Conservation (phyloP, 176 grass and related monocot genomes). For the Carex scoparia region DNA sequence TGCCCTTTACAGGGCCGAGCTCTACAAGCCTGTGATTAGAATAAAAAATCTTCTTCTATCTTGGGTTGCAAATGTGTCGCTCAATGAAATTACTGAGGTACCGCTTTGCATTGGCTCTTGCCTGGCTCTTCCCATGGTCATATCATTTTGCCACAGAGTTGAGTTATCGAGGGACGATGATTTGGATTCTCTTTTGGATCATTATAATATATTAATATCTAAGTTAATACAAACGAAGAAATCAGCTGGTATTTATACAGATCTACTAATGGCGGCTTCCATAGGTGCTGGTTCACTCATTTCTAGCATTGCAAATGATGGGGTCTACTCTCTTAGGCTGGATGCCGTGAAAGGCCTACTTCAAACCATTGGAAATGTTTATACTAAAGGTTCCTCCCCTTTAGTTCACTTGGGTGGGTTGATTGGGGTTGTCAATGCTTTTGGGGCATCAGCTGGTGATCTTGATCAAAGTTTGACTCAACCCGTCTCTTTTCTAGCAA, state of each 20-base stretch:
- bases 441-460: conserved; percentile 69
- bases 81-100: conserved; percentile 43
- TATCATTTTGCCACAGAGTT: conserved; percentile 77
- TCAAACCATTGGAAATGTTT: conserved; percentile 55
- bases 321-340: conserved; percentile 62
- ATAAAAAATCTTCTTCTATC: conserved; percentile 74
- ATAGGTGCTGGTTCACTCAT: conserved; percentile 79
- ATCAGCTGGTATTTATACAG: conserved; percentile 58
- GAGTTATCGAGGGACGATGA: conserved; percentile 58
- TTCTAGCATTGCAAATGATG: conserved; percentile 61
- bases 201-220: conserved; percentile 61
- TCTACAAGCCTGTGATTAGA: conserved; percentile 54
- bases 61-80: conserved; percentile 58
- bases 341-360: conserved; percentile 53
- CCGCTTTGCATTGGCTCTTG: conserved; percentile 71
- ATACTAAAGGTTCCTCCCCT: conserved; percentile 53
- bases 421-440: conserved; percentile 80
- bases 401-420: conserved; percentile 76
- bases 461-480: conserved; percentile 39
- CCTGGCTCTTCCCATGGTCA: conserved; percentile 63
- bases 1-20: conserved; percentile 66
- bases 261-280: conserved; percentile 76
- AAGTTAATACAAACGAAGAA: conserved; percentile 59
- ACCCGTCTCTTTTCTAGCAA: conserved; percentile 36
- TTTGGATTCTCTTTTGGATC: conserved; percentile 57